Base-by-base conservation (phyloP, 495 filamentous ascomycete species). In the Aspergillus sparsus region DNA sequence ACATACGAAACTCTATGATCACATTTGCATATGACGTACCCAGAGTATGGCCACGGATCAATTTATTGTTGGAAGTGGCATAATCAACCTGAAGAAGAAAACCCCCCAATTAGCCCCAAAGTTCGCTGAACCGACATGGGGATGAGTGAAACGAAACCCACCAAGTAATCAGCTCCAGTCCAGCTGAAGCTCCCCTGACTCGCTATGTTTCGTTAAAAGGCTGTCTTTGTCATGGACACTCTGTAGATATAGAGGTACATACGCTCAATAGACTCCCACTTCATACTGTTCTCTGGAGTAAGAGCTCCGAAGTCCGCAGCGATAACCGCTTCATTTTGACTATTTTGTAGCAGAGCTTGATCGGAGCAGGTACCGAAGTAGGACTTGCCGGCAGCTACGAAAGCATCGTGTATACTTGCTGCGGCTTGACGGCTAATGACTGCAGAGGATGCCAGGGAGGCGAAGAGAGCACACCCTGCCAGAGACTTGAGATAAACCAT, bases 221-320 rank as follows among this genome's bases (percentile, higher is more conserved):
- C 2, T 15, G 10, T 42, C 33, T 18, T n/a, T 15, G 49, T 15
- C 0, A 53, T 10, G 9, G 7, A 7, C 3, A 0, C 10, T 0
- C 16, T 50, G 41, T 33, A 16, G 9, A 18, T 10, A 18, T 8
- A 12, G 9, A 33, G 27, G 6, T 27, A 67, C 73, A 60, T 44
- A 73, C 73, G 70, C 49, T 74, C 72, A 57, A 69, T 69, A 27
- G 70, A 60, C 55, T 82, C 80, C 80, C 78, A 83, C 66, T 84
- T 84, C 80, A 84, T 81, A 58, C 78, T 82, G 71, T 84, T 84
- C 72, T 83, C 81, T 0, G 80, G 78, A 9, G 79, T 82, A 56
- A 83, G 58, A 50, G 77, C 73, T 54, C 81, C 78, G 45, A 83
- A 84, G 60, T 82, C 68, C 1, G 74, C 68, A 52, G 72, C 66